These are phyloP conservation scores for Avena atlantica DNA, from an alignment of 176 grass and related monocot genomes.

Conservation along the genomic window DNA sequence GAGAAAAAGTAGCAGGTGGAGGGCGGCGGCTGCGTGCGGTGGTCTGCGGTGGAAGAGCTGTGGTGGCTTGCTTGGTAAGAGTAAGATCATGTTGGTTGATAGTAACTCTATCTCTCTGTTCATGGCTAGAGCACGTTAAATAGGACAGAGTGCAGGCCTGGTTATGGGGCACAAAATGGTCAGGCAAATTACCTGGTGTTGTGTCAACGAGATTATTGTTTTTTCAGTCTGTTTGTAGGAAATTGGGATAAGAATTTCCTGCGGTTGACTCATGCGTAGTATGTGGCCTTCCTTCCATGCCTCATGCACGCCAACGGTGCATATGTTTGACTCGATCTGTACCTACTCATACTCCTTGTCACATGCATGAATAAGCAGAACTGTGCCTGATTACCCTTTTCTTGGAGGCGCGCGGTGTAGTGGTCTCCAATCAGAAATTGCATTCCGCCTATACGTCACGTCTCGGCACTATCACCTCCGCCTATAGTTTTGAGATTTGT, in stretches of 20 bases:
- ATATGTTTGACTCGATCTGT: slow-evolving; percentile 1
- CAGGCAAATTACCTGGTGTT: background rate
- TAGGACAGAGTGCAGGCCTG: background rate
- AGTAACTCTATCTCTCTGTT: background rate
- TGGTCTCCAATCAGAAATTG: too few species aligned
- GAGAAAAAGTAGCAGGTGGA: background rate
- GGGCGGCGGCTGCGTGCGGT: background rate
- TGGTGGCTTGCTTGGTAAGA: background rate
- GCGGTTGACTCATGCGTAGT: slow-evolving; percentile 40
- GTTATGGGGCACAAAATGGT: background rate
- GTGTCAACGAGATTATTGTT: background rate
- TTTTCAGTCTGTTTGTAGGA: background rate
- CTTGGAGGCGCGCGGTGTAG: too few species aligned
- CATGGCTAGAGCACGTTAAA: slow-evolving; percentile 12
- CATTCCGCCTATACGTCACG: too few species aligned
- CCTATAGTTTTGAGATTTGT: too few species aligned
- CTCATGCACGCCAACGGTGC: background rate
- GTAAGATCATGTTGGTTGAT: background rate
- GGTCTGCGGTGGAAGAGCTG: background rate
- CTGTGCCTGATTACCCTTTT: too few species aligned
- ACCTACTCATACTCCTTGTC: background rate
- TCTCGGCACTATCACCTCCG: too few species aligned
- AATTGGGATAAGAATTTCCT: background rate
- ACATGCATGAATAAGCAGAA: background rate
- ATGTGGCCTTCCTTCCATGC: background rate